Conservation (phyloP, 805 yeast species). For the Myxozyma monticola region DNA sequence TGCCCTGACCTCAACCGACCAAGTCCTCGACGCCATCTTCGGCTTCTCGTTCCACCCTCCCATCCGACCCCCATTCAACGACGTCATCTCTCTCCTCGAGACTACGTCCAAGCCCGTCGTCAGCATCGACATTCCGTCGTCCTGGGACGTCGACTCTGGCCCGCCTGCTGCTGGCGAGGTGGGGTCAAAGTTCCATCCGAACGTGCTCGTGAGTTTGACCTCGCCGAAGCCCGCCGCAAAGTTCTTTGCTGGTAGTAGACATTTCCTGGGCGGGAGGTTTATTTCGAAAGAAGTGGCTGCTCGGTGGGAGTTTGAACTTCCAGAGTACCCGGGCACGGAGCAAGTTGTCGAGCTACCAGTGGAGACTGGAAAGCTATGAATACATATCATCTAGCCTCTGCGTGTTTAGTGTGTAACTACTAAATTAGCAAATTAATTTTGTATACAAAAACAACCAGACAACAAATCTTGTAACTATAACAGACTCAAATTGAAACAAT, state of each 20-base stretch:
- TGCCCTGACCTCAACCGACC: slow-evolving; percentile 44
- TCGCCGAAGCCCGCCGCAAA: slow-evolving; percentile 90
- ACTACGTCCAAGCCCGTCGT: slow-evolving; percentile 55
- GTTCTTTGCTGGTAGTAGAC: slow-evolving; percentile 50
- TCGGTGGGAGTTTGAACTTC: slow-evolving; percentile 69
- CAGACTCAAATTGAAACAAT: too few species aligned
- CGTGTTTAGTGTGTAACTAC: too few species aligned
- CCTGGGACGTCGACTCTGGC: slow-evolving; percentile 95
- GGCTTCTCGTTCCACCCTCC: slow-evolving; percentile 95
- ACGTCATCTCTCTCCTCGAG: slow-evolving; percentile 47
- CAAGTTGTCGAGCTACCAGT: slow-evolving; percentile 42
- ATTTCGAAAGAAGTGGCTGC: slow-evolving; percentile 64
- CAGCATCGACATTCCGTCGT: slow-evolving; percentile 90
- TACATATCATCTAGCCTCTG: too few species aligned
- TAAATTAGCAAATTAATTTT: too few species aligned
- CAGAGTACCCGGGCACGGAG: slow-evolving; percentile 57
- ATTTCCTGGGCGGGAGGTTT: slow-evolving; percentile 91
- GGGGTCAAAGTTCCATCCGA: slow-evolving; percentile 54
- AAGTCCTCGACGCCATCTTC: slow-evolving; percentile 78
- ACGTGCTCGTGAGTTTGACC: slow-evolving; percentile 75
- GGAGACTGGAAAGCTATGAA: too few species aligned
- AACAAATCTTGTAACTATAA: too few species aligned
- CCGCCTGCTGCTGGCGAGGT: slow-evolving; percentile 49
- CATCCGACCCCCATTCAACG: slow-evolving; percentile 71
- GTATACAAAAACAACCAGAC: too few species aligned